Conservation (phyloP, 1,284 basidiomycete genomes). For the Tilletia indica region DNA sequence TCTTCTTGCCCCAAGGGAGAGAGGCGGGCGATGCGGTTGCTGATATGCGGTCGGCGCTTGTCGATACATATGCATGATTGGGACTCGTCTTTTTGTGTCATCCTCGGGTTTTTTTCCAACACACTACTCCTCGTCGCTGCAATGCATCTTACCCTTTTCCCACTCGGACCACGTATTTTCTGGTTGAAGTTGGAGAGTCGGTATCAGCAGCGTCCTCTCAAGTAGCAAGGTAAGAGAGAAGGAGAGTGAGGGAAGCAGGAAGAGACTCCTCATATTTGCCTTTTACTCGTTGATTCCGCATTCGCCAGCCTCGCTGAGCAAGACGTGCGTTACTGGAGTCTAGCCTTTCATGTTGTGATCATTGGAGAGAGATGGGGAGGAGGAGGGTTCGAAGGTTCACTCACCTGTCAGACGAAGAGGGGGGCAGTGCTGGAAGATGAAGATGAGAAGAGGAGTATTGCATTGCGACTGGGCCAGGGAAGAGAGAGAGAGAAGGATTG, state of each 20-base stretch:
- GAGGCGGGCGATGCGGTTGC: constrained; percentile 44
- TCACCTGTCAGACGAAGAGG: background rate
- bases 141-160: background rate
- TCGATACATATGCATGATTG: constrained; percentile 51
- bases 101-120: background rate
- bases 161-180: no score
- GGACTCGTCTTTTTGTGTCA: no score
- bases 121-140: background rate
- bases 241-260: no score
- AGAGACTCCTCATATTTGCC: no score
- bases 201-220: no score
- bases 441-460: background rate
- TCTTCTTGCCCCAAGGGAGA: constrained; percentile 66
- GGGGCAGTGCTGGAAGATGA: background rate
- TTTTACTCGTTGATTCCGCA: no score
- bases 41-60: constrained; percentile 52
- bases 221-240: no score
- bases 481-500: background rate
- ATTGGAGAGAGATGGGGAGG: background rate
- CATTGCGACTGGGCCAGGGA: background rate
- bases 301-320: no score
- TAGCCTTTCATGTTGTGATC: background rate
- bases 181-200: no score
- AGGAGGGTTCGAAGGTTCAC: background rate
- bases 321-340: no score